Base-by-base conservation (phyloP, 2,329 filamentous ascomycete genomes). In the Colletotrichum viniferum region DNA sequence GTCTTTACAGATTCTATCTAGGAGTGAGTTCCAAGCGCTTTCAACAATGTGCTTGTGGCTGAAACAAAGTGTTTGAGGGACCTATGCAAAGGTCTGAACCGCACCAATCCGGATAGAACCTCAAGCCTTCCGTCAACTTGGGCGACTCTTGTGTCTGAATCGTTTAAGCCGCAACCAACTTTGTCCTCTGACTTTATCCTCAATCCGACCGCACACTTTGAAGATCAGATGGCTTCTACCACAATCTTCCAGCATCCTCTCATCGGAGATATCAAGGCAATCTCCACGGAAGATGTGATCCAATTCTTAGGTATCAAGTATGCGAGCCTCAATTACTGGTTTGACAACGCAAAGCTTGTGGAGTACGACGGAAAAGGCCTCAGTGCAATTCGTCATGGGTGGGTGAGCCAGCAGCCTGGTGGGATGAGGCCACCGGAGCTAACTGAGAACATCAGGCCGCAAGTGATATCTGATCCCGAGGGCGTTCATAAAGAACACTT, bases 401-500 rank as follows among this genome's bases (percentile, higher is more conserved):
- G 69, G 77, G 78, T 69, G 5, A 30, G 30, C 14, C 7, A 36
- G 34, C 18, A 30, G 62, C 34, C 68, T 24, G n/a, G 13, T 52
- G 43, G 12, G n/a, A 52, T 65, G 14, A 56, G 32, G n/a, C 14
- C 30, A 12, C 21, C 21, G 28, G 18, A 24, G 43, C 43, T 68
- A 21, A 55, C 18, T 6, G 14, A 13, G 36, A 16, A 6, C 21
- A 4, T 13, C 64, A 78, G 85, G 28, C 85, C 84, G 21, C 83
- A 83, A 36, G 83, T 85, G 4, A 79, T 87, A 13, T 86, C 84
- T 7, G 82, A 82, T 26, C 80, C 83, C 0, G 80, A 82, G 18
- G 87, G 85, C 10, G 83, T 86, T 61, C 83, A 89, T 48, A 77
- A 81, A 4, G 89, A 90, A 72, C 85, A 87, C n/a, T 78, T 80